Conservation (phyloP, 495 filamentous ascomycete species). For the Parathielavia appendiculata region DNA sequence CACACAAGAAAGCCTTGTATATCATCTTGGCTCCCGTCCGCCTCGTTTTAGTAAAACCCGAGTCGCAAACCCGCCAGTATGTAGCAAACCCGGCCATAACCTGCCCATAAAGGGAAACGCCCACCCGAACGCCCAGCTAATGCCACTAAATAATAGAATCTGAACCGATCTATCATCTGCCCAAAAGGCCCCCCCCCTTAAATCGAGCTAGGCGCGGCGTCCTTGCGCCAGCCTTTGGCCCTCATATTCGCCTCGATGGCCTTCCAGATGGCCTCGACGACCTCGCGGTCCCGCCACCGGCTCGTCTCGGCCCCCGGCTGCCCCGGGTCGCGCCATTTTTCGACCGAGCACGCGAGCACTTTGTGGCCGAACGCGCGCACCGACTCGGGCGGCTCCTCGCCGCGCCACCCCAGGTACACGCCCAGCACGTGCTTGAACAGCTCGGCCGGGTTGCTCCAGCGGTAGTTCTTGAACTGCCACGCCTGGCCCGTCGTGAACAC, state of each 20-base stretch:
- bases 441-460: constrained; percentile 84
- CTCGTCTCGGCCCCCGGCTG: constrained; percentile 50
- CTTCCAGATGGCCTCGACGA: constrained; percentile 91
- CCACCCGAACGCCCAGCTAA: constrained; percentile 14
- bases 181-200: constrained; percentile 19
- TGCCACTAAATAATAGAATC: constrained; percentile 3
- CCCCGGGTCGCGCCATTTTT: constrained; percentile 65
- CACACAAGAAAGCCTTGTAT: too few species aligned
- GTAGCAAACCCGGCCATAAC: background rate
- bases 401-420: constrained; percentile 86
- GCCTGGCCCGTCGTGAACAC: constrained; percentile 97
- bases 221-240: constrained; percentile 72
- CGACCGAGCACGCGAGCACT: constrained; percentile 67
- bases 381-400: constrained; percentile 68
- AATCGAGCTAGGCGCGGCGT: constrained; percentile 51
- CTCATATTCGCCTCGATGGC: constrained; percentile 85
- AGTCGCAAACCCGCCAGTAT: constrained; percentile 1
- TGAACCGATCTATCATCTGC: background rate
- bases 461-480: constrained; percentile 98
- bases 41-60: background rate
- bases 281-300: constrained; percentile 86
- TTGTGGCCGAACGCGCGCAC: constrained; percentile 82
- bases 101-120: too few species aligned
- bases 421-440: constrained; percentile 84
- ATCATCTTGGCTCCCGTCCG: too few species aligned